Evolutionary conservation across 177 flowering plant species (phyloP).

Genomic region (Vitis hybrid): DNA sequence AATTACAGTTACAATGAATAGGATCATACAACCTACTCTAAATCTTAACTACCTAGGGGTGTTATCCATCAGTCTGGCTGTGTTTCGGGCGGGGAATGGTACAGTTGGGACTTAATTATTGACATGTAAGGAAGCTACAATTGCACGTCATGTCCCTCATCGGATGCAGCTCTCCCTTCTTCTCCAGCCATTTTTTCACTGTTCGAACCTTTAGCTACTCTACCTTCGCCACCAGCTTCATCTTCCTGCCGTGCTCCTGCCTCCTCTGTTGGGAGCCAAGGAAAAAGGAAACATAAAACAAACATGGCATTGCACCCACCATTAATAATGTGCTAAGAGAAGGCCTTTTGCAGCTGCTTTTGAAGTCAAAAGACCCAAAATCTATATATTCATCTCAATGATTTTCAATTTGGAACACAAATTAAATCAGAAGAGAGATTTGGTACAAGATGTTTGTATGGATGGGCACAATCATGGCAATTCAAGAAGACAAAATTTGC

Average conservation of each 20-base stretch:
- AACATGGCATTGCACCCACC: too few species aligned
- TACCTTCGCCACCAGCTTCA: slow-evolving; percentile 23
- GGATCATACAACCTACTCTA: background rate
- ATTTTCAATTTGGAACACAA: too few species aligned
- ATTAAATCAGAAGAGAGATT: too few species aligned
- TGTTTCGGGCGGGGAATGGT: background rate
- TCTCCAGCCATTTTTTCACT: slow-evolving; percentile 28
- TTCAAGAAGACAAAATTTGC: background rate
- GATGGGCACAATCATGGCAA: background rate
- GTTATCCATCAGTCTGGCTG: too few species aligned
- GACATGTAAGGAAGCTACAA: background rate
- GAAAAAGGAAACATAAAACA: too few species aligned
- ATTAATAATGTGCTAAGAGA: too few species aligned
- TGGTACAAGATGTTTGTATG: background rate
- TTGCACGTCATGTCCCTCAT: slow-evolving; percentile 21
- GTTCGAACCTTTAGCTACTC: slow-evolving; percentile 30
- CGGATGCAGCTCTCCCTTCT: slow-evolving; percentile 22
- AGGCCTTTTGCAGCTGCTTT: too few species aligned
- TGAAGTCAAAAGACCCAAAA: too few species aligned
- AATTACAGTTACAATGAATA: background rate
- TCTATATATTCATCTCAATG: too few species aligned
- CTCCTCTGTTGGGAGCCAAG: slow-evolving; percentile 7
- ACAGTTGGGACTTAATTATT: too few species aligned
- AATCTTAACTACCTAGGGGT: too few species aligned
- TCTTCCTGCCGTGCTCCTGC: slow-evolving; percentile 31